A percentile compares a stretch with the other conserved stretches of the same genome.
phyloP scores from a whole-genome alignment of 2,329 filamentous ascomycete genomes.

The Trichoderma lentiforme region DNA sequence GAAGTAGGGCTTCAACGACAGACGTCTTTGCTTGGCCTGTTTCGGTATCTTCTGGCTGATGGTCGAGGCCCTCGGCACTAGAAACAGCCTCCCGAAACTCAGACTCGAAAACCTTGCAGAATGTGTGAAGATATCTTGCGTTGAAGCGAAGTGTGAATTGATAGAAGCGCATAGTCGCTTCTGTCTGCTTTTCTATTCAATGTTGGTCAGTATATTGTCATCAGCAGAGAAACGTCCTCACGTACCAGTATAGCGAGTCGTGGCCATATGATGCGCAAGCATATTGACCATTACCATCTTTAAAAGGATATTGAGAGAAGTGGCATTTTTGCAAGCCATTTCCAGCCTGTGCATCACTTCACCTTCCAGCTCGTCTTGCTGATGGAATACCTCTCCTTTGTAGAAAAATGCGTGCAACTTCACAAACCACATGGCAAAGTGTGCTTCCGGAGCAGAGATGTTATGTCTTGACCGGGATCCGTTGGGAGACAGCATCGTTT shows the following conservation, averaged over 20 bases:
- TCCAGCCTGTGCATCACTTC: conserved; percentile 79
- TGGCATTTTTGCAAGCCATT: conserved; percentile 66
- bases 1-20: conserved; percentile 44
- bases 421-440: conserved; percentile 77
- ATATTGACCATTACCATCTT: conserved; percentile 86
- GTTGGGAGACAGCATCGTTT: conserved; percentile 43
- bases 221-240: neutral
- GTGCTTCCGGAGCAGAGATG: conserved; percentile 55
- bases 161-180: conserved; percentile 46
- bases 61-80: conserved; percentile 22
- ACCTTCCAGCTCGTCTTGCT: conserved; percentile 74
- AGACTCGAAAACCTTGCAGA: conserved; percentile 68
- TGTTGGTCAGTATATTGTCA: neutral
- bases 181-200: conserved; percentile 44
- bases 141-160: conserved; percentile 75
- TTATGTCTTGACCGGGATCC: conserved; percentile 32
- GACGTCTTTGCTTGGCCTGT: conserved; percentile 32
- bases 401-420: conserved; percentile 83
- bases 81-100: conserved; percentile 50
- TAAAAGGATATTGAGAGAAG: conserved; percentile 62
- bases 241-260: conserved; percentile 34
- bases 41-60: conserved; percentile 24
- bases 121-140: conserved; percentile 67
- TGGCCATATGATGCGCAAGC: conserved; percentile 72
- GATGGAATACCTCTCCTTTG: conserved; percentile 64